Conservation (phyloP, 352 stramenopile species). For the Phytophthora crassamura region DNA sequence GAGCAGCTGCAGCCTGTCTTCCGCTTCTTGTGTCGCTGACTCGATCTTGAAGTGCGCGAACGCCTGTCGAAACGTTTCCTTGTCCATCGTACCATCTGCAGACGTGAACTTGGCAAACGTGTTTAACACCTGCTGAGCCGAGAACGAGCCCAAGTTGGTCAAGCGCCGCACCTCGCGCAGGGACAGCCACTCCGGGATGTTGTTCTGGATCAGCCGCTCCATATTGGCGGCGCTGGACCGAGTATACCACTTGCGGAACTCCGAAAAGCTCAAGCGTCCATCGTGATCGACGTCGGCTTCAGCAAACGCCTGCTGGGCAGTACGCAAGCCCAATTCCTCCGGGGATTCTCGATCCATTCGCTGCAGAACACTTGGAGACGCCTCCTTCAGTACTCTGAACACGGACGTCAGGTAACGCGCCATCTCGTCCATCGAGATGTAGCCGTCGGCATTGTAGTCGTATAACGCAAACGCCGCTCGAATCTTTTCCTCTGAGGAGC, state of each 20-base stretch:
- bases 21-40: slow-evolving; percentile 15
- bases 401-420: slow-evolving; percentile 84
- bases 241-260: slow-evolving; percentile 88
- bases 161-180: slow-evolving; percentile 79
- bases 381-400: slow-evolving; percentile 86
- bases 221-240: slow-evolving; percentile 77
- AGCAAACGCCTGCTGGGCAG: slow-evolving; percentile 75
- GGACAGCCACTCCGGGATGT: slow-evolving; percentile 78
- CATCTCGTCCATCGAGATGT: slow-evolving; percentile 89
- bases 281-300: slow-evolving; percentile 79
- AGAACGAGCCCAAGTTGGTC: slow-evolving; percentile 77
- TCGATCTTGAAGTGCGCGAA: slow-evolving; percentile 62
- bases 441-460: slow-evolving; percentile 87
- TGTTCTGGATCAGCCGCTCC: slow-evolving; percentile 81
- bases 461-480: slow-evolving; percentile 82
- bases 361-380: slow-evolving; percentile 53
- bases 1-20: slow-evolving; percentile 61
- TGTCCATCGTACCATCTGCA: slow-evolving; percentile 72
- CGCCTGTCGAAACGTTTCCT: slow-evolving; percentile 65
- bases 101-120: slow-evolving; percentile 75
- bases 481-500: slow-evolving; percentile 79
- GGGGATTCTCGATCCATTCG: slow-evolving; percentile 64
- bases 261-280: slow-evolving; percentile 69
- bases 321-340: slow-evolving; percentile 65
- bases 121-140: slow-evolving; percentile 79